Conservation (phyloP, 2,329 filamentous ascomycete species). For the Cladosporium cucumerinum region DNA sequence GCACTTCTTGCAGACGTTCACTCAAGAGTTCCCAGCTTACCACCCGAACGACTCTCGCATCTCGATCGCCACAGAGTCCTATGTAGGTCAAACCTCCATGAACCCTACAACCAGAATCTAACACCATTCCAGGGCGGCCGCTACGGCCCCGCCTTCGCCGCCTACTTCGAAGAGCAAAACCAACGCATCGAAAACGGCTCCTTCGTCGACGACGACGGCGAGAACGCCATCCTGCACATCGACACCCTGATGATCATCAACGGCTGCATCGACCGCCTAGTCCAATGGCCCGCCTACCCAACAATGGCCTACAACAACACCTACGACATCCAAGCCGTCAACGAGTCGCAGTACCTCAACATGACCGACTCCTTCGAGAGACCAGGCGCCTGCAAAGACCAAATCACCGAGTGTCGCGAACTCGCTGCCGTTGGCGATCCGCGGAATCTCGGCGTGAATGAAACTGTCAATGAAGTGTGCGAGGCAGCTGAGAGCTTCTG, state of each 20-base stretch:
- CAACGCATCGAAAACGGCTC: slow-evolving; percentile 46
- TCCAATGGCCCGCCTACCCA: slow-evolving; percentile 44
- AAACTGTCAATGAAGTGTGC: slow-evolving; percentile 42
- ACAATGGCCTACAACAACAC: slow-evolving; percentile 55
- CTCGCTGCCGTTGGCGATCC: slow-evolving; percentile 50
- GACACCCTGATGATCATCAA: slow-evolving; percentile 52
- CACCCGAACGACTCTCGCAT: slow-evolving; percentile 56
- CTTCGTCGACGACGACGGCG: slow-evolving; percentile 30
- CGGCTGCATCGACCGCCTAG: slow-evolving; percentile 52
- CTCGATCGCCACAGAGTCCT: slow-evolving; percentile 50
- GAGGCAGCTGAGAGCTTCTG: slow-evolving; percentile 47
- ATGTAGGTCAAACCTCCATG: slow-evolving; percentile 53
- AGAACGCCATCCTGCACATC: slow-evolving; percentile 38
- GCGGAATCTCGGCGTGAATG: slow-evolving; percentile 42
- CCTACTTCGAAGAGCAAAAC: slow-evolving; percentile 58
- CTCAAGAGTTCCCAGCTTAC: slow-evolving; percentile 61
- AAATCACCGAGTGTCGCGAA: slow-evolving; percentile 50
- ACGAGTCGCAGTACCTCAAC: slow-evolving; percentile 46
- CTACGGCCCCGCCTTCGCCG: slow-evolving; percentile 62
- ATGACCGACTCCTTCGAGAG: slow-evolving; percentile 44
- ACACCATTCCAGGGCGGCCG: slow-evolving; percentile 44
- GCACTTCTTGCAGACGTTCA: slow-evolving; percentile 61
- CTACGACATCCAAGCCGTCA: slow-evolving; percentile 52
- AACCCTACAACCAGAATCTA: slow-evolving; percentile 27
- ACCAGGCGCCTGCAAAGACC: slow-evolving; percentile 52